Evolutionary conservation across 176 grass and related monocot genomes (phyloP).

Genomic region (Rhynchospora tenuis): DNA sequence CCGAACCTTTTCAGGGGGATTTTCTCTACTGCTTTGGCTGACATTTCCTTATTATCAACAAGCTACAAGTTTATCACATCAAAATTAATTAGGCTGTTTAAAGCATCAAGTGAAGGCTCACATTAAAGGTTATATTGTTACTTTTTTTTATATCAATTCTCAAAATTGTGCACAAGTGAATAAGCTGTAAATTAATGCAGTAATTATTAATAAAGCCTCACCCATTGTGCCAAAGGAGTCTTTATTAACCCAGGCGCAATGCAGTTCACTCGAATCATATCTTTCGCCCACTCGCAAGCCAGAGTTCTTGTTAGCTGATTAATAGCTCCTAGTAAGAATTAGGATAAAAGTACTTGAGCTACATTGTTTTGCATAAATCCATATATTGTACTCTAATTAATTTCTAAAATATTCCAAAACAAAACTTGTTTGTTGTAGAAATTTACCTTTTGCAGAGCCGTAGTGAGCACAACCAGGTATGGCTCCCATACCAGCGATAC

Average conservation of each 20-base stretch:
- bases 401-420: background rate
- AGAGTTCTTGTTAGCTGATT: background rate
- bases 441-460: background rate
- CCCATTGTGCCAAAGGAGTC: background rate
- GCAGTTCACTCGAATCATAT: background rate
- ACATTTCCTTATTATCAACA: background rate
- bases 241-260: background rate
- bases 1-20: constrained; percentile 8
- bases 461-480: background rate
- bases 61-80: no score
- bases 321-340: background rate
- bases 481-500: background rate
- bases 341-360: no score
- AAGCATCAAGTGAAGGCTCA: background rate
- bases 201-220: background rate
- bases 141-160: no score
- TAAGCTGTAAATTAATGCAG: no score
- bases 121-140: background rate
- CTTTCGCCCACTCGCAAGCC: no score
- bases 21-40: background rate
- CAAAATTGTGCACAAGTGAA: no score
- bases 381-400: no score
- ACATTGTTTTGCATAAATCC: no score
- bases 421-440: background rate
- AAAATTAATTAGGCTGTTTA: background rate